A percentile compares a stretch with the other conserved stretches of the same genome.
phyloP scores from a whole-genome alignment of 768 basidiomycete genomes.

The Lactarius deliciosus region DNA sequence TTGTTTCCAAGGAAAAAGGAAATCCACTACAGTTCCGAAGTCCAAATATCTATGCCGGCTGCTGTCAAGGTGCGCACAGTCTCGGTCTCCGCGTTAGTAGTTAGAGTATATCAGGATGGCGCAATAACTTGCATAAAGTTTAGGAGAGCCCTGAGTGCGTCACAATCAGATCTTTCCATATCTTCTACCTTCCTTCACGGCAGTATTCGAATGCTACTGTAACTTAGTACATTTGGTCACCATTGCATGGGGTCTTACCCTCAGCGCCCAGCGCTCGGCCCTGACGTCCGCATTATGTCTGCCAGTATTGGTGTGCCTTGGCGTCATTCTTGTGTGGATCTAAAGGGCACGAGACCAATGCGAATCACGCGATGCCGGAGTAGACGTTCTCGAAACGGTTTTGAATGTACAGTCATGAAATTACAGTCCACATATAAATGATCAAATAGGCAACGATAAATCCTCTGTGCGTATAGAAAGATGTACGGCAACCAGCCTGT shows the following conservation, averaged over 20 bases:
- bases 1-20: background rate
- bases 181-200: background rate
- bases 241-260: background rate
- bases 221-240: background rate
- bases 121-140: background rate
- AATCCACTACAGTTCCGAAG: conserved; percentile 17
- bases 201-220: background rate
- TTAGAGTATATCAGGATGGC: background rate
- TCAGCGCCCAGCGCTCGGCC: background rate
- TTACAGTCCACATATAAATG: background rate
- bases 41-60: conserved; percentile 12
- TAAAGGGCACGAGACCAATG: background rate
- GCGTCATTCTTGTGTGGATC: background rate
- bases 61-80: background rate
- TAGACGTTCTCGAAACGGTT: background rate
- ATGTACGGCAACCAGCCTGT: background rate
- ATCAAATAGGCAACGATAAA: background rate
- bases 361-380: background rate
- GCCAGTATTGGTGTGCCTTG: background rate
- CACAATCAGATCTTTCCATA: background rate
- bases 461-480: background rate
- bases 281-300: background rate
- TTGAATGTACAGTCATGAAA: background rate
- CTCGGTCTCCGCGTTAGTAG: background rate
- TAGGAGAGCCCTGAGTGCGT: background rate